Percentiles rank a stretch among this genome's conserved stretches.
phyloP scores from a whole-genome alignment of 2,329 filamentous ascomycete genomes.

The Leptographium radiaticola region DNA sequence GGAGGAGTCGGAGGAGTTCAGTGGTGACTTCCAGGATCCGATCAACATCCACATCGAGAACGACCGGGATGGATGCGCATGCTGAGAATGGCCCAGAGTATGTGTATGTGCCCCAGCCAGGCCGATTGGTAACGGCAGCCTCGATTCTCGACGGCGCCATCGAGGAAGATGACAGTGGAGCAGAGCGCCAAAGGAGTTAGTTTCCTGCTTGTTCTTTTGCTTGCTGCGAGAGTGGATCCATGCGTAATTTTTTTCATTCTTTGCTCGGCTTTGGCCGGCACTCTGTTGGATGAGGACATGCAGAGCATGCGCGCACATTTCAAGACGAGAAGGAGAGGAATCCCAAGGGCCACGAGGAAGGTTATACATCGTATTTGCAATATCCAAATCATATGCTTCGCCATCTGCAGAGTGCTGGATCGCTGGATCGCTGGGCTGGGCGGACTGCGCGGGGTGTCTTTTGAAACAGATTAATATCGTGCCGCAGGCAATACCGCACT shows the following conservation, averaged over 20 bases:
- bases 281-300: neutral
- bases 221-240: neutral
- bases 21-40: slow-evolving; percentile 90
- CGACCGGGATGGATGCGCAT: slow-evolving; percentile 84
- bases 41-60: slow-evolving; percentile 97
- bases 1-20: slow-evolving; percentile 96
- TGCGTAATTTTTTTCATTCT: neutral
- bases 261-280: neutral
- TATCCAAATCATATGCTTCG: slow-evolving; percentile 1
- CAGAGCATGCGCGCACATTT: neutral
- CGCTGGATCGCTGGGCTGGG: no score
- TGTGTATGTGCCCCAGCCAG: neutral
- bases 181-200: neutral
- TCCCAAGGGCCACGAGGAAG: neutral
- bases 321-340: neutral
- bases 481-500: neutral
- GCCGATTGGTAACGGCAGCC: neutral
- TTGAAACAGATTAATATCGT: neutral
- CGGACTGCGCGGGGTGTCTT: no score
- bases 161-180: neutral
- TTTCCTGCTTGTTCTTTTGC: neutral
- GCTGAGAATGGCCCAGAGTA: slow-evolving; percentile 37
- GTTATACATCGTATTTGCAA: neutral
- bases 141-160: neutral
- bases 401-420: no score